Base-by-base conservation (phyloP, 2,329 filamentous ascomycete species). In the Dothistroma pini region DNA sequence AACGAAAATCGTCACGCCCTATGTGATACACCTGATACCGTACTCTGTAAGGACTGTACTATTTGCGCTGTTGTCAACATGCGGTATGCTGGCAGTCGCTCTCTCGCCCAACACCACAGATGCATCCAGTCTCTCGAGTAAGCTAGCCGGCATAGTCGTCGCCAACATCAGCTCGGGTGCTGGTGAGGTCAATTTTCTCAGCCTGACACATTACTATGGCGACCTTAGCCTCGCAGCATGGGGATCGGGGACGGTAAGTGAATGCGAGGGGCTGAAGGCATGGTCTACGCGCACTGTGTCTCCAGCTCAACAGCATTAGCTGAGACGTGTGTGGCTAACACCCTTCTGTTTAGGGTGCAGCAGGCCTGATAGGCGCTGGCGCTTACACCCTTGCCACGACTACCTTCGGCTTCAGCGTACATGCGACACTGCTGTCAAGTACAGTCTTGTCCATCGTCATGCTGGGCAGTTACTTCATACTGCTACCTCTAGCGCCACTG, bases 191-290 rank as follows among this genome's bases (percentile, higher is more conserved):
- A 96, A 89, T 75, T 97, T 97, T 72, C 79, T 99, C 6, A 89
- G 91, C 0, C 77, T 99, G 70, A 96, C 93, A 14, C 93, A 97
- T 74, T 97, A 89, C 78, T 97, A 97, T 71, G 95, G 93, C 0
- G 87, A 86, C 9, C 88, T 90, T 75, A 91, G 91, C 68, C 82
- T 97, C 19, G 93, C 93, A 0, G 88, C 91, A 38, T 99, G 95
- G 95, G 90, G 91, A 0, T 93, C 89, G 65, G 93, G 93, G 0
- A 97, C 93, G 0, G 25, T 29, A 29, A 2, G 25, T 29, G 25
- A 29, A 29, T 29, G 25, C 25, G 25, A 6, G 93, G 93, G 1
- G 58, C 61, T 14, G 59, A 58, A 16, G 61, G 56, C 10, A 6
- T 29, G 25, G 25, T 29, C 25, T 29, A 6, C 6, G 25, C 25